A percentile compares a stretch with the other conserved stretches of the same genome.
phyloP scores from a whole-genome alignment of 2,329 filamentous ascomycete genomes.

The Thermoascus crustaceus region DNA sequence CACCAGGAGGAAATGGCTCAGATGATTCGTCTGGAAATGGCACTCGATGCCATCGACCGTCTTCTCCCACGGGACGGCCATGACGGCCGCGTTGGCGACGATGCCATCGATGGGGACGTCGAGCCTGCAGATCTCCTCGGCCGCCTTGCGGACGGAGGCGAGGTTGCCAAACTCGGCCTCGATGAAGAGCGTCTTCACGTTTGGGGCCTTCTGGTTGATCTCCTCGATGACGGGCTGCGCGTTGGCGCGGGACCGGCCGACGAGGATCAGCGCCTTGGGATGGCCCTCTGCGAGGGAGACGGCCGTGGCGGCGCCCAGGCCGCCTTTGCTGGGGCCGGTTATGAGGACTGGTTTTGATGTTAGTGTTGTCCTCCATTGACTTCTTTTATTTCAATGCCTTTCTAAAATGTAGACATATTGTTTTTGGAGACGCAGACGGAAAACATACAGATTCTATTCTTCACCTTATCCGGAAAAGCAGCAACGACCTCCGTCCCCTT shows the following conservation, averaged over 20 bases:
- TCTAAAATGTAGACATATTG: no score
- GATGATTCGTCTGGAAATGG: constrained; percentile 20
- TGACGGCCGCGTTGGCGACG: constrained; percentile 13
- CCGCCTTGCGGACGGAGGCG: constrained; percentile 12
- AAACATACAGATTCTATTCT: constrained; percentile 22
- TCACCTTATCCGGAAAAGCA: constrained; percentile 20
- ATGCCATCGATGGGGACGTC: constrained; percentile 16
- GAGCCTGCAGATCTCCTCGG: constrained; percentile 10
- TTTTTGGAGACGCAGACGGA: no score
- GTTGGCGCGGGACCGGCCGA: constrained; percentile 18
- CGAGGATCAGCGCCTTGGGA: constrained; percentile 20
- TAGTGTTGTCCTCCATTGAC: neutral
- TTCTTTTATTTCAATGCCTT: no score
- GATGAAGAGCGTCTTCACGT: constrained; percentile 15
- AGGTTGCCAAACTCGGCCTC: constrained; percentile 11
- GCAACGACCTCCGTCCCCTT: constrained; percentile 23
- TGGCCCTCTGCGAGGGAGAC: constrained; percentile 19
- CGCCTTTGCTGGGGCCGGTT: constrained; percentile 15
- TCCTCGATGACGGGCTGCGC: constrained; percentile 18
- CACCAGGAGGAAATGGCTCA: constrained; percentile 17
- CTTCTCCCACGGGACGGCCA: constrained; percentile 12
- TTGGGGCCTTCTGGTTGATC: constrained; percentile 13
- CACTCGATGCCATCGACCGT: constrained; percentile 17
- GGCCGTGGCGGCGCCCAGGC: constrained; percentile 19
- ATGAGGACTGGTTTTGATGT: constrained; percentile 16